Percentiles rank a stretch among this genome's conserved stretches.
Evolutionary conservation across 257 asterid genomes (phyloP).

Genomic region (Apocynum venetum): DNA sequence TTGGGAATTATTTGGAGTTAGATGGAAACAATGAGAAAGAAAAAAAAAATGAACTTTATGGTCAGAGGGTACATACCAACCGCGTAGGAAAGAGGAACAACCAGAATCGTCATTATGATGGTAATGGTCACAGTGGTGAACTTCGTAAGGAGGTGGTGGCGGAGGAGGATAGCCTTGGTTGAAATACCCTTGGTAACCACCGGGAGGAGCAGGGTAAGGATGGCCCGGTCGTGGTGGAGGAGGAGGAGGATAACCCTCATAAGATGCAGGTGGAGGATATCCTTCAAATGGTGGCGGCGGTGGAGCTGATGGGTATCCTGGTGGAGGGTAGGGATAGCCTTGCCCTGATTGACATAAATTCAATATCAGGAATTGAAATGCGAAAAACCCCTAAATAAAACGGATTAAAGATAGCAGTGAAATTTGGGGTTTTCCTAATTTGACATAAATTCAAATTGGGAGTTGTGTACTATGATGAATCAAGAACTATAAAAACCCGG

Average conservation of each 20-base stretch:
- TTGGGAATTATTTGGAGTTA: not conserved
- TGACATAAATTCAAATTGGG: too few relatives aligned
- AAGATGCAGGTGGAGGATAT: constrained; percentile 33
- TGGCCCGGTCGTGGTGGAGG: constrained; percentile 40
- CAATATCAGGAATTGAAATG: not conserved
- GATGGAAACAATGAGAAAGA: not conserved
- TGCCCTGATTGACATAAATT: constrained; percentile 31
- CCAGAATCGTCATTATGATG: constrained; percentile 37
- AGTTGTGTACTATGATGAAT: not conserved
- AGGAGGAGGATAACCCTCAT: constrained; percentile 29
- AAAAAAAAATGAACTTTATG: not conserved
- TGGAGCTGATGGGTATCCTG: constrained; percentile 37
- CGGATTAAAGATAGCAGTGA: not conserved
- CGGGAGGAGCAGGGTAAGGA: constrained; percentile 52
- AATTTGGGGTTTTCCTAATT: not conserved
- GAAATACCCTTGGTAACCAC: constrained; percentile 67
- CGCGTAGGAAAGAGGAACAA: constrained; percentile 57
- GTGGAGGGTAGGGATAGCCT: constrained; percentile 47
- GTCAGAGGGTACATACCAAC: constrained; percentile 43
- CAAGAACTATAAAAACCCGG: not conserved
- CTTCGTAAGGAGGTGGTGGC: constrained; percentile 40
- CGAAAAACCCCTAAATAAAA: not conserved
- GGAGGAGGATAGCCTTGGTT: constrained; percentile 33
- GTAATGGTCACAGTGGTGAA: constrained; percentile 46
- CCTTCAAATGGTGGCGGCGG: constrained; percentile 50